Percentiles rank a stretch among this genome's conserved stretches.
These are phyloP conservation scores for Pezicula carpinea DNA, from an alignment of 2,329 filamentous ascomycete species.

Conservation along the genomic window DNA sequence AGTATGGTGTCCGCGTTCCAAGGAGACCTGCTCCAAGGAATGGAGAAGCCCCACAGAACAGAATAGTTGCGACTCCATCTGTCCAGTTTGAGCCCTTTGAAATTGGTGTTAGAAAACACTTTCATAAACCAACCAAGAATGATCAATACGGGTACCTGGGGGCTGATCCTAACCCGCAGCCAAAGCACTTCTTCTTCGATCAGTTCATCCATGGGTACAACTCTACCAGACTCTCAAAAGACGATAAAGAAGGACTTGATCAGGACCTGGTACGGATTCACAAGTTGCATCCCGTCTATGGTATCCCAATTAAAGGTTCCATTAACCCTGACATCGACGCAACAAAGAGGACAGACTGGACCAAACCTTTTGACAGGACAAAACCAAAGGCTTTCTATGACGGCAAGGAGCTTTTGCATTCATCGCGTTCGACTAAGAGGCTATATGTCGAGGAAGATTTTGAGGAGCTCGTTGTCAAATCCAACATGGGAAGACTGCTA, in stretches of 20 bases:
- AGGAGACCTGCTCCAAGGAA: slow-evolving; percentile 20
- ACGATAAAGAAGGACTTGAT: slow-evolving; percentile 24
- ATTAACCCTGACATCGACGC: slow-evolving; percentile 17
- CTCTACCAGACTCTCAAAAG: slow-evolving; percentile 13
- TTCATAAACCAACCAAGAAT: slow-evolving; percentile 17
- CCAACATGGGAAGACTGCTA: background rate
- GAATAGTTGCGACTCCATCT: slow-evolving; percentile 17
- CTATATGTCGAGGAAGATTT: background rate
- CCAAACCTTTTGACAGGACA: slow-evolving; percentile 4
- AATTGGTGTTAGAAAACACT: slow-evolving; percentile 25
- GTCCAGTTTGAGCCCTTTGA: slow-evolving; percentile 24
- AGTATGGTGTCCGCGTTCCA: slow-evolving; percentile 24
- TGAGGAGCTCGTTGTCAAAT: background rate
- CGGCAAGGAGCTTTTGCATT: slow-evolving; percentile 7
- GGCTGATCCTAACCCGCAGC: slow-evolving; percentile 21
- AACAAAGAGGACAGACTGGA: slow-evolving; percentile 7
- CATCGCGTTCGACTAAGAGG: slow-evolving; percentile 4
- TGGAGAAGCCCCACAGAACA: slow-evolving; percentile 19
- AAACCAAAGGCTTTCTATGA: slow-evolving; percentile 11
- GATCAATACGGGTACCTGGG: slow-evolving; percentile 19
- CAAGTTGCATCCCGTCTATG: slow-evolving; percentile 21
- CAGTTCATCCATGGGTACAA: slow-evolving; percentile 22
- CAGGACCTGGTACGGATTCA: slow-evolving; percentile 16
- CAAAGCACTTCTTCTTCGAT: slow-evolving; percentile 23
- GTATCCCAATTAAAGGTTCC: slow-evolving; percentile 18